A percentile compares a stretch with the other conserved stretches of the same genome.
phyloP scores from a whole-genome alignment of 805 yeast genomes.

The Blastobotrys peoriensis region DNA sequence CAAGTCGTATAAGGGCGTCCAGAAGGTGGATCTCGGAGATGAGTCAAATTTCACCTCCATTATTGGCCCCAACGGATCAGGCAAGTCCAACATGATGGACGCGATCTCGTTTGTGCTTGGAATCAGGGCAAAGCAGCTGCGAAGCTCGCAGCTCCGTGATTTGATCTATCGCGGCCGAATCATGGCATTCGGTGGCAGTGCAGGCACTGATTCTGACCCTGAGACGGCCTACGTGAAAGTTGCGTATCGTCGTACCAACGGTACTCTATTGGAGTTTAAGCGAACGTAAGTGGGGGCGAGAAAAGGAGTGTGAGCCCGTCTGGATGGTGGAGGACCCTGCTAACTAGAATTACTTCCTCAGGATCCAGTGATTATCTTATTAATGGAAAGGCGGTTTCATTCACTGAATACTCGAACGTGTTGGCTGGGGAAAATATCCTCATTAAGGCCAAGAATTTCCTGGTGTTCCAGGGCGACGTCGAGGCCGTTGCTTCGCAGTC shows the following conservation, averaged over 20 bases:
- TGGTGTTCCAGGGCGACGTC: slow-evolving; percentile 96
- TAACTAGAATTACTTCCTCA: slow-evolving; percentile 28
- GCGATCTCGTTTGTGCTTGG: slow-evolving; percentile 95
- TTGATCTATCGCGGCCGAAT: slow-evolving; percentile 72
- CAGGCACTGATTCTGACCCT: slow-evolving; percentile 34
- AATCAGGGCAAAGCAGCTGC: slow-evolving; percentile 62
- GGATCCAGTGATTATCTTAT: slow-evolving; percentile 68
- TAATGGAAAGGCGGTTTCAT: slow-evolving; percentile 54
- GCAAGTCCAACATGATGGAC: slow-evolving; percentile 96
- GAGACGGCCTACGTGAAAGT: slow-evolving; percentile 70
- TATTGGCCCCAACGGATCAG: slow-evolving; percentile 98
- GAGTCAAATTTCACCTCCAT: slow-evolving; percentile 78
- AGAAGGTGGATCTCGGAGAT: slow-evolving; percentile 71
- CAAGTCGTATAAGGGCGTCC: slow-evolving; percentile 80
- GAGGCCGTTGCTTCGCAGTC: slow-evolving; percentile 89
- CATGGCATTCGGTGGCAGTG: slow-evolving; percentile 25
- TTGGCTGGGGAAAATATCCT: slow-evolving; percentile 75
- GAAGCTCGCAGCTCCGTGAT: slow-evolving; percentile 70
- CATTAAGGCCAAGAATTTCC: slow-evolving; percentile 82
- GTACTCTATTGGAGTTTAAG: slow-evolving; percentile 53
- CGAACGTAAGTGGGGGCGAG: slow-evolving; percentile 39
- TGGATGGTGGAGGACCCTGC: background rate
- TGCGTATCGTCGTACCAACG: slow-evolving; percentile 56
- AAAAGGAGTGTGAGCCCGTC: slow-evolving; percentile 3
- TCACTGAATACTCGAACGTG: slow-evolving; percentile 55